Percentiles rank a stretch among this genome's conserved stretches.
Evolutionary conservation across 2,329 filamentous ascomycete species (phyloP).

Genomic region (Monilinia vaccinii-corymbosi): DNA sequence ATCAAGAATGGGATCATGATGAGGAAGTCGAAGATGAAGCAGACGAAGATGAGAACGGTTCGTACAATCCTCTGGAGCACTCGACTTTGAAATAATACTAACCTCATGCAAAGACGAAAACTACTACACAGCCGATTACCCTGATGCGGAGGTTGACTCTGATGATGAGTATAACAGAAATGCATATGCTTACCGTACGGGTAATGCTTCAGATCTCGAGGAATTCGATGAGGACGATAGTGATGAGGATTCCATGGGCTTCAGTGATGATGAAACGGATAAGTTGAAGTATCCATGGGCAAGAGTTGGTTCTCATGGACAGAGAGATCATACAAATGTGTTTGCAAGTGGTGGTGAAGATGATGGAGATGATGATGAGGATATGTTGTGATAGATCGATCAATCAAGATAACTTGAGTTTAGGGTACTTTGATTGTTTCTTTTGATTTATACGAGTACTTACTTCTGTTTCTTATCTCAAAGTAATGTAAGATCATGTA

Average conservation of each 20-base stretch:
- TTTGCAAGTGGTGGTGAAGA: not conserved
- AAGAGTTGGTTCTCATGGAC: not conserved
- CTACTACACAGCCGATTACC: conserved; percentile 71
- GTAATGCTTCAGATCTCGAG: conserved; percentile 26
- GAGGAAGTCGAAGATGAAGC: conserved; percentile 55
- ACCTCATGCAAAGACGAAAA: conserved; percentile 51
- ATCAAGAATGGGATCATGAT: conserved; percentile 46
- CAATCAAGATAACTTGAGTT: too few relatives aligned
- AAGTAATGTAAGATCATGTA: too few relatives aligned
- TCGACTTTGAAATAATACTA: conserved; percentile 11
- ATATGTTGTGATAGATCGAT: not conserved
- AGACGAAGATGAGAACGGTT: conserved; percentile 59
- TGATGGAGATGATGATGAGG: not conserved
- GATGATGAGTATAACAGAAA: conserved; percentile 56
- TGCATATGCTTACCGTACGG: conserved; percentile 44
- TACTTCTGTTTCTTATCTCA: too few relatives aligned
- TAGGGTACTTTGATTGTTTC: too few relatives aligned
- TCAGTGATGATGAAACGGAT: conserved; percentile 24
- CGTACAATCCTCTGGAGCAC: conserved; percentile 12
- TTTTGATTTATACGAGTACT: too few relatives aligned
- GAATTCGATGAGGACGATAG: conserved; percentile 22
- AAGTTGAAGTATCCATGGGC: conserved; percentile 24
- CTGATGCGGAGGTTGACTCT: conserved; percentile 67
- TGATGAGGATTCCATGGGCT: conserved; percentile 21
- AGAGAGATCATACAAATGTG: not conserved